Conservation (phyloP, 2,329 filamentous ascomycete species). For the Aspergillus versicolor region DNA sequence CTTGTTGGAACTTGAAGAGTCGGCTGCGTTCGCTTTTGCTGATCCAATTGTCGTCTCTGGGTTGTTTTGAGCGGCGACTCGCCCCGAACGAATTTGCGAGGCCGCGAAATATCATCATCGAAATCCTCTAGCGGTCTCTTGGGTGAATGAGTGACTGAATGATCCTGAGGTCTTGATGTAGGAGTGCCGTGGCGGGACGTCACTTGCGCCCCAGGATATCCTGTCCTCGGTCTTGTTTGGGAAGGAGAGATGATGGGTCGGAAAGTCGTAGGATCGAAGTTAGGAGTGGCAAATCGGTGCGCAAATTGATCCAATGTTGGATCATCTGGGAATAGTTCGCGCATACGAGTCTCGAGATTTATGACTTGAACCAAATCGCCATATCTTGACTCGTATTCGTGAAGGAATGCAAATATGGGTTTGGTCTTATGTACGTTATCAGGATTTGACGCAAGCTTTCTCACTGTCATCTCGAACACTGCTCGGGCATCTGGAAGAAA, state of each 20-base stretch:
- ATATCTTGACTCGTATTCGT: conserved; percentile 91
- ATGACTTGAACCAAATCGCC: conserved; percentile 88
- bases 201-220: conserved; percentile 28
- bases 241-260: conserved; percentile 80
- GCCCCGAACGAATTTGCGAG: conserved; percentile 83
- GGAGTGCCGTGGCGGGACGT: conserved; percentile 36
- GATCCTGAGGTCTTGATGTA: conserved; percentile 34
- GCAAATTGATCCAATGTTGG: conserved; percentile 73
- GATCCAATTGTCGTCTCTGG: conserved; percentile 79
- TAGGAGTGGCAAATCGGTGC: conserved; percentile 69
- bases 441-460: conserved; percentile 73
- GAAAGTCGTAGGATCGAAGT: conserved; percentile 79
- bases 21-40: conserved; percentile 57
- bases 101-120: conserved; percentile 68
- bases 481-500: conserved; percentile 75
- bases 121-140: conserved; percentile 69
- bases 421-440: conserved; percentile 75
- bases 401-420: conserved; percentile 84
- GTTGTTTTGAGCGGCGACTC: conserved; percentile 91
- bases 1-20: conserved; percentile 26
- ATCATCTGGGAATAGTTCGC: conserved; percentile 87
- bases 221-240: conserved; percentile 68
- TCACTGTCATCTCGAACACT: conserved; percentile 92
- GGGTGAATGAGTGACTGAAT: conserved; percentile 43
- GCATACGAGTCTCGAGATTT: conserved; percentile 90